Conservation (phyloP, 306 rosid genomes). For the Lathyrus tuberosus region DNA sequence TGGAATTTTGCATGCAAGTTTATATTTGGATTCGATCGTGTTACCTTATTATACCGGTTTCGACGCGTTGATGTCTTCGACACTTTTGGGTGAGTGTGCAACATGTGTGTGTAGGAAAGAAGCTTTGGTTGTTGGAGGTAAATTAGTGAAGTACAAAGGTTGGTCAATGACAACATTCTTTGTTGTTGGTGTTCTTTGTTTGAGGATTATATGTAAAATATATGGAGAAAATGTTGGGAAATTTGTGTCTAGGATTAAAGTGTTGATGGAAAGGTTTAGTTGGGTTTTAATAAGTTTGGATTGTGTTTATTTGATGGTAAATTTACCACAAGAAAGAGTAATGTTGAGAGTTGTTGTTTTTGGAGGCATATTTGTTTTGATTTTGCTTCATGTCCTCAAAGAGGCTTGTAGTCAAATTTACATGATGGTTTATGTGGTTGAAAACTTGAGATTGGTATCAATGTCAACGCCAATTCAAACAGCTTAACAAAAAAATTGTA, state of each 20-base stretch:
- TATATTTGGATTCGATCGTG: slow-evolving; percentile 69
- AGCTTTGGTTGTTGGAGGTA: slow-evolving; percentile 70
- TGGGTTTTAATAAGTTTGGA: slow-evolving; percentile 65
- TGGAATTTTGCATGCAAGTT: slow-evolving; percentile 85
- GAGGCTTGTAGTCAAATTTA: slow-evolving; percentile 40
- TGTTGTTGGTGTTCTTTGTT: slow-evolving; percentile 65
- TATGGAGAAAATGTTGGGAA: slow-evolving; percentile 41
- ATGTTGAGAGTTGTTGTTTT: slow-evolving; percentile 56
- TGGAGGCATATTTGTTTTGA: slow-evolving; percentile 53
- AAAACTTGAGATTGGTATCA: slow-evolving; percentile 35
- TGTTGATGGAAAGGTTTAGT: slow-evolving; percentile 52
- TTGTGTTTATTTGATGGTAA: slow-evolving; percentile 55
- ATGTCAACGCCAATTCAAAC: slow-evolving; percentile 37
- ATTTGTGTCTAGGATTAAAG: slow-evolving; percentile 28
- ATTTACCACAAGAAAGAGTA: slow-evolving; percentile 57
- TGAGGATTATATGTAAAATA: slow-evolving; percentile 64
- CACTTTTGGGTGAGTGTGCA: slow-evolving; percentile 73
- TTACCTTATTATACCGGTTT: slow-evolving; percentile 84
- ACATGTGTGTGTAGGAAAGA: slow-evolving; percentile 85
- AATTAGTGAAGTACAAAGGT: slow-evolving; percentile 65
- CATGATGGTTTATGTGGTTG: slow-evolving; percentile 27
- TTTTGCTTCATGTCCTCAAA: slow-evolving; percentile 46
- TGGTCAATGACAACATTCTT: slow-evolving; percentile 79
- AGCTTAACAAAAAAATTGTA: slow-evolving; percentile 2
- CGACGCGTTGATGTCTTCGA: slow-evolving; percentile 66